Conservation (phyloP, 2,329 filamentous ascomycete genomes). For the Talaromyces sp. region DNA sequence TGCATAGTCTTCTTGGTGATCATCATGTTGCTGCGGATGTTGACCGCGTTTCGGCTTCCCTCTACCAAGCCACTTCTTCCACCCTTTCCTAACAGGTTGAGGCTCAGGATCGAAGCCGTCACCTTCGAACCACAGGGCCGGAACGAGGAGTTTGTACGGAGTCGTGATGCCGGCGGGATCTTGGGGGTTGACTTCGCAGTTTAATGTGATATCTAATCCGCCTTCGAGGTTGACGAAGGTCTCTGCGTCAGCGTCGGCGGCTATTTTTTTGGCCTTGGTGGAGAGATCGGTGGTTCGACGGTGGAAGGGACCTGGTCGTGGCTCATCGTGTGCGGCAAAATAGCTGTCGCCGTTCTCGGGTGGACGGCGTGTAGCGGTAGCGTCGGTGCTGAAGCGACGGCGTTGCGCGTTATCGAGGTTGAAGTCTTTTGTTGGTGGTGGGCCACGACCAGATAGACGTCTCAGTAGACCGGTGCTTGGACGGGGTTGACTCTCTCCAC, state of each 20-base stretch:
- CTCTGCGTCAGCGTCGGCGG: slow-evolving; percentile 51
- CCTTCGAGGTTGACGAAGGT: slow-evolving; percentile 71
- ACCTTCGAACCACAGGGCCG: slow-evolving; percentile 62
- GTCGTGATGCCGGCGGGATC: slow-evolving; percentile 86
- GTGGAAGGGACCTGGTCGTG: slow-evolving; percentile 54
- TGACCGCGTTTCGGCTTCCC: slow-evolving; percentile 28
- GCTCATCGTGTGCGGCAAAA: slow-evolving; percentile 29
- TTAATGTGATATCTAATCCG: slow-evolving; percentile 81
- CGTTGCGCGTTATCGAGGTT: slow-evolving; percentile 29
- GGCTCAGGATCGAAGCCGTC: slow-evolving; percentile 41
- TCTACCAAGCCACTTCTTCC: slow-evolving; percentile 40
- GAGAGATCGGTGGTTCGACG: slow-evolving; percentile 69
- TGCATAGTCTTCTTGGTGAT: not conserved
- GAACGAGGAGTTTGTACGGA: slow-evolving; percentile 83
- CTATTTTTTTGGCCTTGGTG: slow-evolving; percentile 57
- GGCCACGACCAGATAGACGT: slow-evolving; percentile 47
- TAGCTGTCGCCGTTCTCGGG: slow-evolving; percentile 35
- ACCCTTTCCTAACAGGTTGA: slow-evolving; percentile 37
- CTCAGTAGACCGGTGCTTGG: slow-evolving; percentile 46
- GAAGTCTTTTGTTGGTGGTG: slow-evolving; percentile 43
- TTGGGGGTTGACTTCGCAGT: slow-evolving; percentile 80
- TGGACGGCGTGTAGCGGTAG: slow-evolving; percentile 14
- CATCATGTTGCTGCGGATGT: not conserved
- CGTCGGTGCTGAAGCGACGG: slow-evolving; percentile 40
- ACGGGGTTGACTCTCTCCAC: slow-evolving; percentile 53